A percentile compares a stretch with the other conserved stretches of the same genome.
Evolutionary conservation across 345 rosid genomes (phyloP).

Genomic region (Eutrema yunnanense): DNA sequence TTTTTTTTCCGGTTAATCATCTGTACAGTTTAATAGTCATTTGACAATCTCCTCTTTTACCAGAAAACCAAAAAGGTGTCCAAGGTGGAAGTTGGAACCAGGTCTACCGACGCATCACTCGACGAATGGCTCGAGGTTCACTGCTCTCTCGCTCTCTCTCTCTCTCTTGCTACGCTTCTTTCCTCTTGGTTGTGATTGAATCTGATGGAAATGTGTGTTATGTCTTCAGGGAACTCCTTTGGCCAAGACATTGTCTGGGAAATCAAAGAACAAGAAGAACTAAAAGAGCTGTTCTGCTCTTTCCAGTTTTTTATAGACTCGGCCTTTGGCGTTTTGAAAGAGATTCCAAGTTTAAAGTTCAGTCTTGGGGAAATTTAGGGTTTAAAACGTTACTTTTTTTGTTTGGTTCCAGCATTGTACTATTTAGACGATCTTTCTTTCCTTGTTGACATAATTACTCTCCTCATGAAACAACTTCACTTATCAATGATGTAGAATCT

Average conservation of each 20-base stretch:
- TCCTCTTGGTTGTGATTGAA: neutral
- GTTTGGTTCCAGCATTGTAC: constrained; percentile 22
- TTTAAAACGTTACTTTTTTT: constrained; percentile 10
- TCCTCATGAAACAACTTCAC: constrained; percentile 15
- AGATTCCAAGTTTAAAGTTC: constrained; percentile 20
- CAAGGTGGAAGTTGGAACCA: constrained; percentile 92
- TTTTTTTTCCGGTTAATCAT: neutral
- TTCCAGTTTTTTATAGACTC: constrained; percentile 15
- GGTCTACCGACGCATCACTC: constrained; percentile 58
- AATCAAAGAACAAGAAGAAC: constrained; percentile 36
- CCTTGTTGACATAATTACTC: neutral
- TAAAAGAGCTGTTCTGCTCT: constrained; percentile 6
- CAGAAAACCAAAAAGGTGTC: constrained; percentile 88
- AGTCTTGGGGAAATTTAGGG: constrained; percentile 20
- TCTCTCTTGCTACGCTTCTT: neutral
- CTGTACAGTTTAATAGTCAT: neutral
- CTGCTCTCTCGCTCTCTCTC: neutral
- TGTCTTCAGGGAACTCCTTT: constrained; percentile 24
- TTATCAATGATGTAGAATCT: constrained; percentile 7
- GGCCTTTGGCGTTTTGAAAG: constrained; percentile 8
- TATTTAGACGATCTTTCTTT: constrained; percentile 17
- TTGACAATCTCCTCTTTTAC: constrained; percentile 1
- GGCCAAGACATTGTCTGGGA: constrained; percentile 30
- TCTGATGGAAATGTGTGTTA: neutral
- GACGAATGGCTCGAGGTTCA: constrained; percentile 96